These are phyloP conservation scores for Lactarius quietus DNA, from an alignment of 768 basidiomycete species.

Conservation along the genomic window DNA sequence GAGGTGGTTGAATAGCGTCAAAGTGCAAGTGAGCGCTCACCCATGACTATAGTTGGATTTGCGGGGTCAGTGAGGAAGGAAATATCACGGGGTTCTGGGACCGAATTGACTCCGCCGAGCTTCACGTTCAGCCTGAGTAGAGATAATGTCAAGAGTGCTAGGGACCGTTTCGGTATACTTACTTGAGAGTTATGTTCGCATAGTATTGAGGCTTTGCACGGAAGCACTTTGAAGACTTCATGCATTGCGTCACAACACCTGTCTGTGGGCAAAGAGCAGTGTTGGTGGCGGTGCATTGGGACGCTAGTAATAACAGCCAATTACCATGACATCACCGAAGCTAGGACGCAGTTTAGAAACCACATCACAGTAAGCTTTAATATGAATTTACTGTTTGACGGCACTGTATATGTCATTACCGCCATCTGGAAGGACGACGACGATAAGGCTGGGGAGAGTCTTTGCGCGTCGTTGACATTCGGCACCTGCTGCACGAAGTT, in stretches of 20 bases:
- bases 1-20: background rate
- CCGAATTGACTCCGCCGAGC: constrained; percentile 76
- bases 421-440: constrained; percentile 68
- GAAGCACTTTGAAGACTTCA: constrained; percentile 63
- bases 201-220: constrained; percentile 73
- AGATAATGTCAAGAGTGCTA: constrained; percentile 6
- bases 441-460: constrained; percentile 52
- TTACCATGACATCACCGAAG: constrained; percentile 65
- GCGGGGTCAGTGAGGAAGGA: constrained; percentile 61
- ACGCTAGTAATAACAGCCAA: constrained; percentile 17
- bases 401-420: constrained; percentile 74
- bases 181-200: constrained; percentile 81
- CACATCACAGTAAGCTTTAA: background rate
- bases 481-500: constrained; percentile 50
- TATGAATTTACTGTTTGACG: constrained; percentile 64
- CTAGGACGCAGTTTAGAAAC: constrained; percentile 35
- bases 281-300: background rate
- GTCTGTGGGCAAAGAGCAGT: constrained; percentile 37
- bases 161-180: constrained; percentile 28
- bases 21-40: constrained; percentile 34
- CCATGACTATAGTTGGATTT: constrained; percentile 78
- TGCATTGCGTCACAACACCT: constrained; percentile 77
- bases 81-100: constrained; percentile 68
- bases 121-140: constrained; percentile 71
- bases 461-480: constrained; percentile 42